Conservation (phyloP, 2,329 filamentous ascomycete genomes). For the Trichoderma koningiopsis region DNA sequence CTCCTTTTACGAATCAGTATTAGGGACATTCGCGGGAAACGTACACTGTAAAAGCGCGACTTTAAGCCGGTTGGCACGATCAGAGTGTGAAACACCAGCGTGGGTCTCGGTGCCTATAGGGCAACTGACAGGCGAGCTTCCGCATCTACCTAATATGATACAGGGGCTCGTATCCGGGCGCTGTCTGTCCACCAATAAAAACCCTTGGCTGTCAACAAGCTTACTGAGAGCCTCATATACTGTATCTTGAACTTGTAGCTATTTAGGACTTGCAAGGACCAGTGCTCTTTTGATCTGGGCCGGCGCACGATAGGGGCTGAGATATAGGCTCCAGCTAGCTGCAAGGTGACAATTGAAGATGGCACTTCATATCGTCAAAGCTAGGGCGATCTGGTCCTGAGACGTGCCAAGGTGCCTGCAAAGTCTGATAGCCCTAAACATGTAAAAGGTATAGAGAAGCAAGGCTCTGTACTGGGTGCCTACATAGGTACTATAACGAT, state of each 20-base stretch:
- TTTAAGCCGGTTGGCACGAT: not conserved
- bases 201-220: not conserved
- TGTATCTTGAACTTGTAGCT: not conserved
- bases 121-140: not conserved
- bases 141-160: conserved; percentile 4
- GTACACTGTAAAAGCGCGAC: not conserved
- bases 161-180: conserved; percentile 19
- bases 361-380: not conserved
- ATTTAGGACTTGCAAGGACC: not conserved
- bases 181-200: conserved; percentile 9
- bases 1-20: not conserved
- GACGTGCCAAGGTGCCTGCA: not conserved
- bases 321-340: not conserved
- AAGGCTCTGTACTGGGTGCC: not conserved
- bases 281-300: not conserved
- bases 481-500: not conserved
- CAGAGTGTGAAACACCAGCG: not conserved
- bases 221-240: not conserved
- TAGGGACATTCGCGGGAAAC: not conserved
- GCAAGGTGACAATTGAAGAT: not conserved
- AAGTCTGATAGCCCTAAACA: not conserved
- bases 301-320: not conserved
- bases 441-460: not conserved
- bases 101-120: not conserved
- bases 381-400: not conserved